phyloP scores from a whole-genome alignment of 441 rosid genomes.

The Sinapis alba region DNA sequence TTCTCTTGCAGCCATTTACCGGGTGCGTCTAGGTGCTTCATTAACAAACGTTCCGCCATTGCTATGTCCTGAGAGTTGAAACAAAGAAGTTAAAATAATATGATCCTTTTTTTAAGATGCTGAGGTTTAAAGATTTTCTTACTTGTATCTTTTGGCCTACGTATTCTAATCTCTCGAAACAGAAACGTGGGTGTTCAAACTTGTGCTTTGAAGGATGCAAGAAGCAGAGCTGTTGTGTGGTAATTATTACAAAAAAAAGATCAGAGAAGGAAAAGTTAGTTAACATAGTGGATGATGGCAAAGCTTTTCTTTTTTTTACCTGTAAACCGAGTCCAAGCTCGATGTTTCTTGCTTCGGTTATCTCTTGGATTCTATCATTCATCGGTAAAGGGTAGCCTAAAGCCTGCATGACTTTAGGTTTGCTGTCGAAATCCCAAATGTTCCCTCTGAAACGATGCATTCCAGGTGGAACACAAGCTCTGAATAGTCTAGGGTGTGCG shows the following conservation, averaged over 20 bases:
- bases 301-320: constrained; percentile 42
- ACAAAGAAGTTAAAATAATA: no score
- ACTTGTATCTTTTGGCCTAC: constrained; percentile 97
- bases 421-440: constrained; percentile 92
- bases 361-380: constrained; percentile 77
- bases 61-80: constrained; percentile 96
- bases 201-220: constrained; percentile 94
- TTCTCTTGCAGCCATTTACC: constrained; percentile 91
- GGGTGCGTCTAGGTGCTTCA: constrained; percentile 95
- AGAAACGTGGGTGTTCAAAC: constrained; percentile 92
- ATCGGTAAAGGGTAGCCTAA: constrained; percentile 76
- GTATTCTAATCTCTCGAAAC: constrained; percentile 82
- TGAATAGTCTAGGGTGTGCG: constrained; percentile 94
- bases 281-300: not conserved
- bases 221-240: constrained; percentile 68
- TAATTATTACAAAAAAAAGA: not conserved
- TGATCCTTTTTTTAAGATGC: no score
- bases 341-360: constrained; percentile 91
- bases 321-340: constrained; percentile 97
- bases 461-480: constrained; percentile 97
- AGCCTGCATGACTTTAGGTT: constrained; percentile 74
- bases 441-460: constrained; percentile 98
- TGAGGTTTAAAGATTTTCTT: no score
- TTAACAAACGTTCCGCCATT: constrained; percentile 86
- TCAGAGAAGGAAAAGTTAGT: constrained; percentile 5